Conservation (phyloP, 2,329 filamentous ascomycete species). For the Arthrobotrys iridis region DNA sequence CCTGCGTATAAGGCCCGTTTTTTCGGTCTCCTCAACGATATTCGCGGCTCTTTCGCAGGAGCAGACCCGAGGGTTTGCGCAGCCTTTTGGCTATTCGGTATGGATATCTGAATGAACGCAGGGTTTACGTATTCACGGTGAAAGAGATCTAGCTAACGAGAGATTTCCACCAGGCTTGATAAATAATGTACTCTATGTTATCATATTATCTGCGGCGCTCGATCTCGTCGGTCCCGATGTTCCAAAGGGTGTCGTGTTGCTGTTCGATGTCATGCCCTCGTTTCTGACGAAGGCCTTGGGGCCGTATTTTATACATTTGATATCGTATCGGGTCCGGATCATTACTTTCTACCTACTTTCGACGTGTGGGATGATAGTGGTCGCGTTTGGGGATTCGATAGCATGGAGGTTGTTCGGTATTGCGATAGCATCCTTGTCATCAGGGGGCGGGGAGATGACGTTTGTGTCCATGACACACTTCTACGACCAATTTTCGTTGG, state of each 20-base stretch:
- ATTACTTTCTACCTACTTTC: conserved; percentile 79
- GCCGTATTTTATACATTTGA: conserved; percentile 90
- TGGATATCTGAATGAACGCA: no score
- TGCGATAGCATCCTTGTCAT: conserved; percentile 82
- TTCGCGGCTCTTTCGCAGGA: conserved; percentile 72
- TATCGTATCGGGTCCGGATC: conserved; percentile 82
- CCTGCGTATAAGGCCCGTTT: conserved; percentile 73
- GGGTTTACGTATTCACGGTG: conserved; percentile 15
- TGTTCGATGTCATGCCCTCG: conserved; percentile 89
- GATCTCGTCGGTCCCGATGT: conserved; percentile 88
- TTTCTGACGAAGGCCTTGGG: conserved; percentile 88
- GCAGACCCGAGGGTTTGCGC: conserved; percentile 76
- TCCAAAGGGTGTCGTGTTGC: conserved; percentile 90
- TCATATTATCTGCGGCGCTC: conserved; percentile 93
- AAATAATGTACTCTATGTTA: conserved; percentile 97
- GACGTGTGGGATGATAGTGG: conserved; percentile 84
- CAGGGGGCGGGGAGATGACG: conserved; percentile 86
- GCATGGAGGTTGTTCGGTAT: conserved; percentile 82
- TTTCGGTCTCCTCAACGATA: conserved; percentile 19
- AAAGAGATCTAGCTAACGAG: conserved; percentile 14
- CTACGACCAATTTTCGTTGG: conserved; percentile 86
- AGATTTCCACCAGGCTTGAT: conserved; percentile 73
- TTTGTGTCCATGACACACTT: conserved; percentile 92
- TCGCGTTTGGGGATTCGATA: conserved; percentile 79
- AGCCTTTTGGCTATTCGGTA: conserved; percentile 96